phyloP scores from a whole-genome alignment of 192 early-diverging fungal genomes.

The Coemansia sp. region DNA sequence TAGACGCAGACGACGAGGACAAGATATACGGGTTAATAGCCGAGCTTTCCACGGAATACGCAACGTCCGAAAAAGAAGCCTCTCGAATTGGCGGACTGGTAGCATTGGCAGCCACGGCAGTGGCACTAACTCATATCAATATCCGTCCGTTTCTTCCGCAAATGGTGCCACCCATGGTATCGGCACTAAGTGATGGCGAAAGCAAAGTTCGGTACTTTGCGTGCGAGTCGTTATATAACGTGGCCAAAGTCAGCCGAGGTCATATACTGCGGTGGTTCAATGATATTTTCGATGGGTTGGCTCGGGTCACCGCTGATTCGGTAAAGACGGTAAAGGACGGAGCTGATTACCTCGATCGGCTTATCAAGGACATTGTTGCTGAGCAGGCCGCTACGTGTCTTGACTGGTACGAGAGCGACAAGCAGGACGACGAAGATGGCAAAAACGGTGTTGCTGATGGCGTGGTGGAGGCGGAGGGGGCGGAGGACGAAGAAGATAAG shows the following conservation, averaged over 20 bases:
- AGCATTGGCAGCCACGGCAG: conserved; percentile 80
- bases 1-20: conserved; percentile 51
- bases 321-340: conserved; percentile 91
- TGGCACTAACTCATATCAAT: conserved; percentile 76
- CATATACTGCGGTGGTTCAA: conserved; percentile 90
- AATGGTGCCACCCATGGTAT: conserved; percentile 90
- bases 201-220: conserved; percentile 95
- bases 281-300: conserved; percentile 94
- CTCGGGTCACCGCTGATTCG: conserved; percentile 80
- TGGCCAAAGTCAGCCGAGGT: conserved; percentile 89
- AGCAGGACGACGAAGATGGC: not conserved
- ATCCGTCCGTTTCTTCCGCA: conserved; percentile 63
- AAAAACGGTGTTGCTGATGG: not conserved
- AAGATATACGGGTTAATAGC: conserved; percentile 69
- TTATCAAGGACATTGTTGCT: conserved; percentile 95
- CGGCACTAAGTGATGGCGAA: conserved; percentile 90
- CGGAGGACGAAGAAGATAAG: not conserved
- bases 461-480: too few species aligned
- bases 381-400: conserved; percentile 80
- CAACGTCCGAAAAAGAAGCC: conserved; percentile 79
- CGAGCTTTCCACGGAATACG: conserved; percentile 80
- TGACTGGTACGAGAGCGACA: conserved; percentile 37
- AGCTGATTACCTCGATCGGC: conserved; percentile 86
- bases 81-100: conserved; percentile 92
- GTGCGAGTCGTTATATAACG: conserved; percentile 97